Evolutionary conservation across 768 basidiomycete genomes (phyloP).

Genomic region (Saitozyma sp.): DNA sequence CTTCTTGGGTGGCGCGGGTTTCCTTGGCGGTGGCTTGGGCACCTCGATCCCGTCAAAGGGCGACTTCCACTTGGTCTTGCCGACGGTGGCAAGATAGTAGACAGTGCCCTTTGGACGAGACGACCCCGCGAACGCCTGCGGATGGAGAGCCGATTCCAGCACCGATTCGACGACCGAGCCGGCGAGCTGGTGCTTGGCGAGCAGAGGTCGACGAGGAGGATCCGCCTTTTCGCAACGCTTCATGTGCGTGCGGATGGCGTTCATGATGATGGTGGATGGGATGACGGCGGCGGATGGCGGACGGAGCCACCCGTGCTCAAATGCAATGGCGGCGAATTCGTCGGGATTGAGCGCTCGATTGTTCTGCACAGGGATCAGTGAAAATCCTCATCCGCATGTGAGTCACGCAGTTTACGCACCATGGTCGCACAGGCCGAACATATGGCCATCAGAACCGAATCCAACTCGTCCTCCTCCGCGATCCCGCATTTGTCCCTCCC

Average conservation of each 20-base stretch:
- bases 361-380: constrained; percentile 19
- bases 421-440: constrained; percentile 30
- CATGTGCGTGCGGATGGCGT: constrained; percentile 37
- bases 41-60: constrained; percentile 43
- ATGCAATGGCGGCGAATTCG: constrained; percentile 36
- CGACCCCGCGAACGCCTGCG: constrained; percentile 29
- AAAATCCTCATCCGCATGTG: neutral
- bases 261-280: constrained; percentile 37
- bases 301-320: constrained; percentile 41
- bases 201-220: constrained; percentile 29
- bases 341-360: constrained; percentile 44
- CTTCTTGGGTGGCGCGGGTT: constrained; percentile 27
- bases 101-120: constrained; percentile 41
- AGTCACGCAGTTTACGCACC: constrained; percentile 22
- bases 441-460: constrained; percentile 44
- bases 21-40: constrained; percentile 28
- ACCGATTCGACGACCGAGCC: constrained; percentile 40
- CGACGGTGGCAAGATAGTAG: constrained; percentile 26
- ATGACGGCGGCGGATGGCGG: constrained; percentile 44
- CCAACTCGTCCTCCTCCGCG: constrained; percentile 39
- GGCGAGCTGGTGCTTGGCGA: constrained; percentile 39
- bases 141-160: constrained; percentile 40
- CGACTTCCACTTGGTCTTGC: constrained; percentile 36
- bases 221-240: constrained; percentile 32
- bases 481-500: constrained; percentile 42